Evolutionary conservation across 805 yeast species (phyloP).

Genomic region (Metschnikowia chrysomelidarum): DNA sequence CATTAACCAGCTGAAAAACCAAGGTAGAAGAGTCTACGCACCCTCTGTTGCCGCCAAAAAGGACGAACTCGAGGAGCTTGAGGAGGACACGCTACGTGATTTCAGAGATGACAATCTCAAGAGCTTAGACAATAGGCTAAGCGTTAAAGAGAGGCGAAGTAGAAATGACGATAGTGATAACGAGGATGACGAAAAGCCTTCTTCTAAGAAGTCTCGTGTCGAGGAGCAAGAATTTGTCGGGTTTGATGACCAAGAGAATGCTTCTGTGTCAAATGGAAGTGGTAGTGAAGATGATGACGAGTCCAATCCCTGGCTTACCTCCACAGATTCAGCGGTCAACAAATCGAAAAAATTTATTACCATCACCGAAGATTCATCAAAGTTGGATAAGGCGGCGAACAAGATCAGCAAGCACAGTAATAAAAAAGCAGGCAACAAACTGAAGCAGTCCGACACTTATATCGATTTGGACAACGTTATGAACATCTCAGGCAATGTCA

Average conservation of each 20-base stretch:
- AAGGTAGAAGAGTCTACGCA: slow-evolving; percentile 80
- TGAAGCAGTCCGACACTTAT: slow-evolving; percentile 35
- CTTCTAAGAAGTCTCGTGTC: slow-evolving; percentile 11
- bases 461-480: slow-evolving; percentile 57
- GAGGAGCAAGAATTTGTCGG: slow-evolving; percentile 15
- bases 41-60: slow-evolving; percentile 52
- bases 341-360: slow-evolving; percentile 31
- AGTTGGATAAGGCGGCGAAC: slow-evolving; percentile 38
- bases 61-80: slow-evolving; percentile 29
- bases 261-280: slow-evolving; percentile 10
- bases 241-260: slow-evolving; percentile 9
- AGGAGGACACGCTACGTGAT: slow-evolving; percentile 33
- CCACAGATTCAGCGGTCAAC: slow-evolving; percentile 17
- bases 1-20: slow-evolving; percentile 54
- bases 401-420: slow-evolving; percentile 34
- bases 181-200: slow-evolving; percentile 9
- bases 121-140: slow-evolving; percentile 38
- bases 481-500: slow-evolving; percentile 43
- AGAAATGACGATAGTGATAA: slow-evolving; percentile 20
- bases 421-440: slow-evolving; percentile 33
- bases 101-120: slow-evolving; percentile 49
- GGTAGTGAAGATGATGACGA: slow-evolving; percentile 19
- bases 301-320: slow-evolving; percentile 40
- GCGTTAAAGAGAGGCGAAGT: slow-evolving; percentile 8
- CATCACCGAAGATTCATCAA: slow-evolving; percentile 38